Base-by-base conservation (phyloP, 805 yeast species). In the Saturnispora ahearnii region DNA sequence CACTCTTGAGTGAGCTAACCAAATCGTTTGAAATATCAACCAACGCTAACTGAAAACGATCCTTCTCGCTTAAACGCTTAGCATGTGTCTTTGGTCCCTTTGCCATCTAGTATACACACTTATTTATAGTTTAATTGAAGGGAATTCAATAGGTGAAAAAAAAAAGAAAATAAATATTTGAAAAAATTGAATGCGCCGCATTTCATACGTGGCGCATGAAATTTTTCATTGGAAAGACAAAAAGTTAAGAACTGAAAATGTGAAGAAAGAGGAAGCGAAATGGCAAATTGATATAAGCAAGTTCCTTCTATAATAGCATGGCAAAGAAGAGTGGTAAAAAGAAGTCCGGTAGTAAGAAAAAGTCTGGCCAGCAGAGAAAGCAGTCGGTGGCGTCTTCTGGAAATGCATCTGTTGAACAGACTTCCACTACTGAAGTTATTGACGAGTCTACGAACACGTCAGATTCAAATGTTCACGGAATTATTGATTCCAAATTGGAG, bases 11-110 rank as follows among this genome's bases (percentile, higher is more conserved):
- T 5, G 95, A 82, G 22, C 83, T 77, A 18, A 90, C 93, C 41
- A 90, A 73, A 65, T 89, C 96, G 44, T 86, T 70, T 3, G 96
- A 85, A 45, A 90, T 85, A 60, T 90, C 98, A 26, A 95, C 85
- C 67, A 96, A 89, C 65, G 96, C 87, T 64, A 86, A 89, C 41
- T 91, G 68, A 62, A 91, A 91, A 52, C 98, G 75, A 69, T 91
- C 99, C 66, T 86, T 88, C 62, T 90, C 98, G 1, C 96, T 95
- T 21, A 90, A 85, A 40, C 82, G 71, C 57, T 84, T 85, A 55
- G 77, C 85, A 60, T 81, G 81, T 24, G 60, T 57, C 53, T 65
- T 67, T n/a, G 68, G 66, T 3, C 67, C 68, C 44, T 62, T 64
- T 30, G 51, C 50, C 53, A 51, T 49, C 10, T 30, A 22, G 8